Evolutionary conservation across 805 yeast species (phyloP).

Genomic region (Candida piceae): DNA sequence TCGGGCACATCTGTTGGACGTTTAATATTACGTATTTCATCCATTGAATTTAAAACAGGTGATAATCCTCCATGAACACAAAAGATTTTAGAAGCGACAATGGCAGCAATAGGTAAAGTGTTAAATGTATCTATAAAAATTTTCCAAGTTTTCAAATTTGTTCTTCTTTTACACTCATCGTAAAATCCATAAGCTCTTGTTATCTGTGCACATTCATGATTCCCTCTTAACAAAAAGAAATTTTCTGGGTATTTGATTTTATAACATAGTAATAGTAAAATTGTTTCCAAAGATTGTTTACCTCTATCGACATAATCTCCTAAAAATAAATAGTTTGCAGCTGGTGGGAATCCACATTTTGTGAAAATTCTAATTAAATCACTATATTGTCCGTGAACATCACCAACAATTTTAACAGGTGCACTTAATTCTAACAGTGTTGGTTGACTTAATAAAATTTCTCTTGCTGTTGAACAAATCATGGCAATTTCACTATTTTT

Average conservation of each 20-base stretch:
- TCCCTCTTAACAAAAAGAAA: slow-evolving; percentile 87
- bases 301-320: slow-evolving; percentile 99
- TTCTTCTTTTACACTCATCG: slow-evolving; percentile 94
- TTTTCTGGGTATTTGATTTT: slow-evolving; percentile 96
- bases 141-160: slow-evolving; percentile 92
- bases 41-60: slow-evolving; percentile 68
- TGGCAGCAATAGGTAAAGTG: slow-evolving; percentile 91
- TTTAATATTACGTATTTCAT: slow-evolving; percentile 68
- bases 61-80: slow-evolving; percentile 84
- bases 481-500: slow-evolving; percentile 85
- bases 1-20: slow-evolving; percentile 87
- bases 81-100: slow-evolving; percentile 91
- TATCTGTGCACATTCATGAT: slow-evolving; percentile 96
- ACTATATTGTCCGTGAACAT: slow-evolving; percentile 94
- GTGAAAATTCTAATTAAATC: slow-evolving; percentile 88
- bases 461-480: slow-evolving; percentile 84
- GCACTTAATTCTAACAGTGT: slow-evolving; percentile 80
- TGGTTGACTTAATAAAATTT: slow-evolving; percentile 86
- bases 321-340: slow-evolving; percentile 82
- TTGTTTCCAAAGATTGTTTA: slow-evolving; percentile 91
- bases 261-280: slow-evolving; percentile 79
- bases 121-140: slow-evolving; percentile 91
- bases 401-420: slow-evolving; percentile 85
- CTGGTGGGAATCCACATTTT: slow-evolving; percentile 96
- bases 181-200: slow-evolving; percentile 96